Evolutionary conservation across 139 green algal genomes (phyloP).

Genomic region (Volvox africanus): DNA sequence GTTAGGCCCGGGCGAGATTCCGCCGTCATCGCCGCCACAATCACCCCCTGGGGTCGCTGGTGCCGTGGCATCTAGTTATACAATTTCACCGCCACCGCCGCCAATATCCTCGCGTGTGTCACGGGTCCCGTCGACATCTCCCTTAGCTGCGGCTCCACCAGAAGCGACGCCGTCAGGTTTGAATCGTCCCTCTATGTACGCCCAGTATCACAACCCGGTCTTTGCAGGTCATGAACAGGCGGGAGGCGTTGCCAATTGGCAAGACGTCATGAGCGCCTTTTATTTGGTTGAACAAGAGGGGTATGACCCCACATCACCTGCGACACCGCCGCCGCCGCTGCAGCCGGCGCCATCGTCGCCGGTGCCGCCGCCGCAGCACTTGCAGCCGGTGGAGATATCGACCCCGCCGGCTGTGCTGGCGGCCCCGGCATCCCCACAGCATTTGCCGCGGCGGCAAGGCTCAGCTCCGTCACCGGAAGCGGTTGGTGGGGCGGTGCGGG

Average conservation of each 20-base stretch:
- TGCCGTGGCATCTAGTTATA: too few relatives aligned
- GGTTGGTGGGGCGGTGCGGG: too few relatives aligned
- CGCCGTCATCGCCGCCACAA: neutral
- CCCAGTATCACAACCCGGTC: slow-evolving; percentile 14
- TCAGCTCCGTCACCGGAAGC: too few relatives aligned
- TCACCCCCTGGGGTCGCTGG: too few relatives aligned
- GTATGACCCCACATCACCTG: neutral
- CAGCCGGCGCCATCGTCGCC: neutral
- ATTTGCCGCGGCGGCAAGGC: neutral
- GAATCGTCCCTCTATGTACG: slow-evolving; percentile 26
- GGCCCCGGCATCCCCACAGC: too few relatives aligned
- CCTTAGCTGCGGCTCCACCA: neutral
- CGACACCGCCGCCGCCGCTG: neutral
- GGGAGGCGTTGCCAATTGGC: neutral
- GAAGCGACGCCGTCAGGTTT: slow-evolving; percentile 4
- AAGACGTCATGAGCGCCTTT: slow-evolving; percentile 28
- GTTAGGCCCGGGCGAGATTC: neutral
- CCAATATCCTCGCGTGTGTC: too few relatives aligned
- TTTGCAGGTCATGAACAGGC: neutral
- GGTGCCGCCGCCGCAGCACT: neutral
- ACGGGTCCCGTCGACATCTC: neutral
- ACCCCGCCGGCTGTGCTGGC: neutral
- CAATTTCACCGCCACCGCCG: too few relatives aligned
- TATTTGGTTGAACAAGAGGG: slow-evolving; percentile 15
- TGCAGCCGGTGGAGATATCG: neutral